Evolutionary conservation across 2,329 filamentous ascomycete species (phyloP), one percentile per base, ranked within the genome.

Genomic region (Epichloe hybrida): DNA sequence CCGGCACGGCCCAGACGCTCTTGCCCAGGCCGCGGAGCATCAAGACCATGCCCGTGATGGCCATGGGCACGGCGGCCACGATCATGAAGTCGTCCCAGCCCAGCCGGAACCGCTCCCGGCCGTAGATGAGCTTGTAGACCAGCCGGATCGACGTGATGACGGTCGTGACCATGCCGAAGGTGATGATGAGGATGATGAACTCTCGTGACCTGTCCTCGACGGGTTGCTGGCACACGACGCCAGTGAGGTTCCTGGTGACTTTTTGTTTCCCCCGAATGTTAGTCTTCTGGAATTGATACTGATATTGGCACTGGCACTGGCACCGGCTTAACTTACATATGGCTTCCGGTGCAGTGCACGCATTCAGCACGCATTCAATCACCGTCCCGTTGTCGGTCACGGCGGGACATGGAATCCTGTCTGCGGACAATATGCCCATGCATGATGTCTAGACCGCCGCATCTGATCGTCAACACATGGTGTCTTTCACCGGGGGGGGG

Each of bases 241-340:
- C 58, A 52, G 66, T 66, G 63, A 20, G 48, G 49, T 43, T 67
- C 67, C 50, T 66, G 59, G 55, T 69, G 66, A 40, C 56, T 57
- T 53, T 69, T 67, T 64, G 69, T 67, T 35, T 70, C 0, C 70
- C 70, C 23, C 23, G 59, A 72, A 4, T 1, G 1, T 31, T 31
- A 31, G 31, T 31, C 1, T 11, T 31, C 27, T 31, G 27, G 27
- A 31, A 31, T 8, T 31, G 27, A 31, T 1, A 27, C 23, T 27
- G 6, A 27, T 27, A 27, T 6, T 27, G 2, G 2, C 23, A 27
- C 23, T 7, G 27, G 27, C 8, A 31, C 23, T 2, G 23, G 27
- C 27, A 31, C 27, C 8, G 27, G 27, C 27, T 27, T 7, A 27
- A 31, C 31, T 31, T 11, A 31, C 31, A 31, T 31, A 11, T 31